Base-by-base conservation (phyloP, 2,329 filamentous ascomycete species). In the Ophiostoma piceae region DNA sequence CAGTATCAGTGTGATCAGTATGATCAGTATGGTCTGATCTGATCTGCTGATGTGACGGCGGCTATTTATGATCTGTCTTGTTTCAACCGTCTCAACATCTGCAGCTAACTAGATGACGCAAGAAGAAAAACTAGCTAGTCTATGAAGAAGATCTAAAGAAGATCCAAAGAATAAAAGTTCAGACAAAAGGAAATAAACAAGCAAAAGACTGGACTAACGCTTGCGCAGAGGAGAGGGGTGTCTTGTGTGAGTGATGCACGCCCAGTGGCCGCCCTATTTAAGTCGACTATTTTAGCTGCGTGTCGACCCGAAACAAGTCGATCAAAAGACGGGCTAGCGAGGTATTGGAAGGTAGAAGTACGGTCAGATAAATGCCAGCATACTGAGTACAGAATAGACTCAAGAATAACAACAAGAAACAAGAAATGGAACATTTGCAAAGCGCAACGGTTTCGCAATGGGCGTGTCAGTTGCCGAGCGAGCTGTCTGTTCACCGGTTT, bases 261-360 rank as follows among this genome's bases (percentile, higher is more conserved):
- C 54, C 54, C 54, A 29, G 54, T 29, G 26, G 54, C 14, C 57
- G 12, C 57, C 57, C 57, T 62, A 62, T 35, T 5, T 35, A 35
- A 35, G 5, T 35, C 35, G 35, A 8, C 35, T 35, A 35, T 16
- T 32, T 16, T 62, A 32, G 57, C 26, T 62, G 57, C 26, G 51
- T 57, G 51, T 26, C 51, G 51, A 57, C 51, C 51, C 51, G 57
- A 62, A 60, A 60, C 54, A 60, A 60, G 54, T 60, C 54, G 26
- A 62, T 62, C 57, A 62, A 60, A 62, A 5, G 57, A 62, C 57
- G 29, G 7, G 12, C 22, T 60, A 60, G 22, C 26, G 26, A 29
- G 26, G 26, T 29, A 29, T 29, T 29, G 22, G 26, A 4, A 16
- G 6, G 26, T 5, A 60, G 26, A 12, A 60, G 9, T 29, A 47